Evolutionary conservation across 2,329 filamentous ascomycete genomes (phyloP).

Genomic region (Talaromyces marneffei): DNA sequence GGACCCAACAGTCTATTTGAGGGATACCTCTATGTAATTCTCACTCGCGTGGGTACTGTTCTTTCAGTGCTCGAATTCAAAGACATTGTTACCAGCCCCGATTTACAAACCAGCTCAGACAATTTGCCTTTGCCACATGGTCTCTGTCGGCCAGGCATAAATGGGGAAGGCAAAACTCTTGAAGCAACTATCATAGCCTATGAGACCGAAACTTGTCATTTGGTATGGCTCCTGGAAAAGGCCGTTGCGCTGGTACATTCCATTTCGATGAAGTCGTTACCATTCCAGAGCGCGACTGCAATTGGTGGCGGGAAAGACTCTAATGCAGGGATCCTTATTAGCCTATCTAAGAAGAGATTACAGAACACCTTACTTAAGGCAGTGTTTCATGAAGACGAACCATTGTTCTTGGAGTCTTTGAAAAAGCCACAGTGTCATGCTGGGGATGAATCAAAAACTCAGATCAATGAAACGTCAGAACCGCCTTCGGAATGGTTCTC

Average conservation of each 20-base stretch:
- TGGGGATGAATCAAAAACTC: slow-evolving; percentile 15
- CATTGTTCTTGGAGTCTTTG: slow-evolving; percentile 23
- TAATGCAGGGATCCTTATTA: slow-evolving; percentile 16
- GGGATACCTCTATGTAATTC: slow-evolving; percentile 35
- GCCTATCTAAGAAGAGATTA: slow-evolving; percentile 25
- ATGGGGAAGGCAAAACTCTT: slow-evolving; percentile 18
- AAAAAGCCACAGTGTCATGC: slow-evolving; percentile 11
- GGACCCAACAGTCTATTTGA: slow-evolving; percentile 34
- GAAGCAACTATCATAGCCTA: slow-evolving; percentile 22
- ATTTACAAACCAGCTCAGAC: slow-evolving; percentile 19
- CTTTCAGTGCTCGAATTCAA: slow-evolving; percentile 37
- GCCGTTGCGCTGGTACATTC: slow-evolving; percentile 22
- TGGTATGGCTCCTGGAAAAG: slow-evolving; percentile 33
- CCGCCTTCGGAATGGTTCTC: slow-evolving; percentile 50
- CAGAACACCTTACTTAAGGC: slow-evolving; percentile 40
- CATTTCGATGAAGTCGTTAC: slow-evolving; percentile 9
- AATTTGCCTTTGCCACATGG: slow-evolving; percentile 30
- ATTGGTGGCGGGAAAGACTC: neutral
- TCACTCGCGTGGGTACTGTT: slow-evolving; percentile 37
- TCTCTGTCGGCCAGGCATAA: slow-evolving; percentile 16
- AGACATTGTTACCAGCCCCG: slow-evolving; percentile 25
- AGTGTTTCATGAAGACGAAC: slow-evolving; percentile 35
- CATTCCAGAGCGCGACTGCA: slow-evolving; percentile 9
- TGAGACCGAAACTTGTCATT: slow-evolving; percentile 30
- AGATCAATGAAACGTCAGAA: slow-evolving; percentile 5